phyloP scores from a whole-genome alignment of 192 early-diverging fungal species.

The Linnemannia hyalina region DNA sequence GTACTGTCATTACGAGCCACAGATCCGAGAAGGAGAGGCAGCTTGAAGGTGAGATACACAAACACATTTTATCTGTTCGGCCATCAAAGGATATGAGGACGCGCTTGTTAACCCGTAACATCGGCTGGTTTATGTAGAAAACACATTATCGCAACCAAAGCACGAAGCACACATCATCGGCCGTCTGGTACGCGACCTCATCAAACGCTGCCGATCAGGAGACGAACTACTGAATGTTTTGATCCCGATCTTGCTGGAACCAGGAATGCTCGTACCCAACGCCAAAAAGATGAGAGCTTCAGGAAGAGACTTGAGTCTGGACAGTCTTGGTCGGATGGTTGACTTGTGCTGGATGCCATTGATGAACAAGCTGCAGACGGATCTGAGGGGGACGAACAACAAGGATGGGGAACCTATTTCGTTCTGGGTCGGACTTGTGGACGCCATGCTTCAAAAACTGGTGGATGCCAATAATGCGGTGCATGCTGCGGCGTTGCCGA shows the following conservation, averaged over 20 bases:
- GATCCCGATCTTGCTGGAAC: constrained; percentile 38
- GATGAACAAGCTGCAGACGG: constrained; percentile 24
- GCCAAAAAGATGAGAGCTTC: constrained; percentile 34
- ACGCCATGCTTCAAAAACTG: constrained; percentile 43
- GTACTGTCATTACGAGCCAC: constrained; percentile 25
- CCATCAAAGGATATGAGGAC: too few relatives aligned
- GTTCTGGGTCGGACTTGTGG: constrained; percentile 40
- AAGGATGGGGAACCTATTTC: constrained; percentile 33
- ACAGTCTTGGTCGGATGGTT: constrained; percentile 33
- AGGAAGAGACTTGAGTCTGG: constrained; percentile 31
- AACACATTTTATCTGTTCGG: too few relatives aligned
- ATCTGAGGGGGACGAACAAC: constrained; percentile 7
- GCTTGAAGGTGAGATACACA: constrained; percentile 33
- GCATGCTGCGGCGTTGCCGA: constrained; percentile 8
- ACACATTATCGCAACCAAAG: constrained; percentile 32
- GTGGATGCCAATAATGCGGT: constrained; percentile 31
- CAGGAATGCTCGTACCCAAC: constrained; percentile 47
- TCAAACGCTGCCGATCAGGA: constrained; percentile 47
- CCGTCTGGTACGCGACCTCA: constrained; percentile 36
- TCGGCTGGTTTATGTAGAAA: constrained; percentile 10
- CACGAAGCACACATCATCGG: constrained; percentile 10
- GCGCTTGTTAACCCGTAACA: background rate
- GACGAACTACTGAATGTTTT: constrained; percentile 26
- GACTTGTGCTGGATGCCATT: constrained; percentile 52
- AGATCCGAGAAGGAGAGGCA: constrained; percentile 34